Evolutionary conservation across 2,329 filamentous ascomycete genomes (phyloP), one percentile per base, ranked within the genome.

Genomic region (Scorias spongiosa): DNA sequence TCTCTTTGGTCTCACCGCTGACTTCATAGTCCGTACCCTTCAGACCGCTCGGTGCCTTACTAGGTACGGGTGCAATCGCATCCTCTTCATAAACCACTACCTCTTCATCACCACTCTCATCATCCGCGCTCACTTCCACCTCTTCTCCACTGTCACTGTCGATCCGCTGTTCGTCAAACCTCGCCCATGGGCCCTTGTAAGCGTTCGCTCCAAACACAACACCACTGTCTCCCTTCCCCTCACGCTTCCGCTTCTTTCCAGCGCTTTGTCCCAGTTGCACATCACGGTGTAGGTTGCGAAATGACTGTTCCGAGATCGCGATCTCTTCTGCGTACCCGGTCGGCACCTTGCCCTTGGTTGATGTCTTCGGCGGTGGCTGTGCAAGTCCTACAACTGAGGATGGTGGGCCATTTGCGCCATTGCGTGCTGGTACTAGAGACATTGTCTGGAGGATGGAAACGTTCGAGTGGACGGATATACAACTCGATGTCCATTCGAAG

Each of bases 181-280:
- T 80, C 8, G 91, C 93, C 93, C 93, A 98, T 0, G 91, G 93
- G 0, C 93, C 93, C 32, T 93, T 75, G 63, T 98, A 98, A 39
- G 87, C 81, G 43, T 81, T 81, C 7, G 86, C 79, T 1, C 91
- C 91, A 55, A 94, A 88, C 0, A 88, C 81, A 34, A 95, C 73
- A 14, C 80, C 78, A 37, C 86, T 77, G 59, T 89, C 80, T 40
- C 91, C 91, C 58, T 91, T 95, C 52, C 70, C 78, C 63, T 96
- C 87, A 48, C 91, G 74, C 53, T 80, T 83, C n/a, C 79, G 70
- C 50, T 83, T 82, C 63, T 93, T 95, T 53, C 75, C 70, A 2
- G 54, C 54, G 2, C 54, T 50, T 15, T 55, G 50, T 40, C 52
- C 49, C 48, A 70, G 70, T 54, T 80, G 74, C 47, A 91, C 75